Percentiles rank a stretch among this genome's conserved stretches.
phyloP scores from a whole-genome alignment of 2,329 filamentous ascomycete genomes.

The Aureobasidium vineae region DNA sequence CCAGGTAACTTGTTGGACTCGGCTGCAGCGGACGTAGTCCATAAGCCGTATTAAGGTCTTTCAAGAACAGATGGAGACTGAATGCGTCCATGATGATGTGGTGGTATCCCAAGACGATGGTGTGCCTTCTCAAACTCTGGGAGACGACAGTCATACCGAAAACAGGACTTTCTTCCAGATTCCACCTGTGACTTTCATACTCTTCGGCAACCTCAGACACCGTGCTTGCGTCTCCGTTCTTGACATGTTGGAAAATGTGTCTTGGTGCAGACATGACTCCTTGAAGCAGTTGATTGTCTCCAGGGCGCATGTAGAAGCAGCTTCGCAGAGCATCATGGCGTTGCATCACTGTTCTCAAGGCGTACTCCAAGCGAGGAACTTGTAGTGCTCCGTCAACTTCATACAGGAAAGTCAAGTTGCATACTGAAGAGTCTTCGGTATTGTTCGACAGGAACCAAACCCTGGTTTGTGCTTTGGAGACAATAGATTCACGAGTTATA shows the following conservation, averaged over 20 bases:
- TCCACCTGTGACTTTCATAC: slow-evolving; percentile 28
- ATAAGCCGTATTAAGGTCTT: slow-evolving; percentile 32
- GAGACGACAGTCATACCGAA: slow-evolving; percentile 29
- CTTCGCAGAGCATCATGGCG: slow-evolving; percentile 26
- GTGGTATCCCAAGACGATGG: slow-evolving; percentile 37
- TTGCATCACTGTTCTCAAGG: slow-evolving; percentile 11
- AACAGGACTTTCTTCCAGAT: slow-evolving; percentile 33
- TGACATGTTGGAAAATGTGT: slow-evolving; percentile 2
- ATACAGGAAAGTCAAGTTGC: slow-evolving; percentile 24
- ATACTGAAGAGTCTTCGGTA: slow-evolving; percentile 28
- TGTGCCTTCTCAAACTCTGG: slow-evolving; percentile 24
- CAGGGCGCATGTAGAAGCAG: slow-evolving; percentile 14
- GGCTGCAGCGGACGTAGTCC: neutral
- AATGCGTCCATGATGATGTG: slow-evolving; percentile 41
- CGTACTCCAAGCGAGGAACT: neutral
- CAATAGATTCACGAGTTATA: no score
- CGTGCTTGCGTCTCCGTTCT: neutral
- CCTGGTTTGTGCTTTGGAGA: slow-evolving; percentile 31
- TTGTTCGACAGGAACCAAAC: slow-evolving; percentile 28
- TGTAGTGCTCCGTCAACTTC: neutral
- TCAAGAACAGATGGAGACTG: slow-evolving; percentile 33
- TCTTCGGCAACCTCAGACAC: neutral
- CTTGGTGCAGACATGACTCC: neutral
- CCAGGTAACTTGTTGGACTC: slow-evolving; percentile 2
- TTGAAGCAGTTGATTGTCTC: slow-evolving; percentile 24